Evolutionary conservation across 306 rosid genomes (phyloP), one percentile per base, ranked within the genome.

Genomic region (Prunus mume): DNA sequence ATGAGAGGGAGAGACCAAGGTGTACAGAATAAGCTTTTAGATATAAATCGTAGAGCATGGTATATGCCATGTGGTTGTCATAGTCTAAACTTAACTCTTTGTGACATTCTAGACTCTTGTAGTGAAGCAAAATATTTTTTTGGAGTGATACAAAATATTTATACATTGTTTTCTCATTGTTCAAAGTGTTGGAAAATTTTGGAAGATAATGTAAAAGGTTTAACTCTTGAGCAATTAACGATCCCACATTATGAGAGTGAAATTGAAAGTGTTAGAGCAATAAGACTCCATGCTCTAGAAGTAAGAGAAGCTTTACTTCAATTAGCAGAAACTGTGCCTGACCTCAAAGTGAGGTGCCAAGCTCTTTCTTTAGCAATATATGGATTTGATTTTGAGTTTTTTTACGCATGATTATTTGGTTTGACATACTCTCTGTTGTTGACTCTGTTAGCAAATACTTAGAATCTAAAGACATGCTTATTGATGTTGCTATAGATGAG

Each of bases 221-320:
- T 58, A 12, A 15, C 55, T 13, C 54, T 58, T 22, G 64, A 73
- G 30, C 34, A 11, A 41, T 34, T 56, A 18, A 57, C 76, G 43
- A 28, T 41, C 28, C 6, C 7, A 20, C 41, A 15, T 19, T 73
- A 56, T 55, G 68, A 73, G 32, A 60, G 56, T 57, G 43, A 19
- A 1, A 43, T 73, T 45, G 77, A 60, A 22, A 22, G 58, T 60
- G 68, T 73, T 14, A 43, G 22, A 20, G 77, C 57, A 5, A 41
- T 73, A 58, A 43, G 43, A 43, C 24, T 43, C 65, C 68, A 58
- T n/a, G 77, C 69, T 73, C 52, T 41, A 13, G 41, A 60, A 58
- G 15, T 58, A 56, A 73, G 68, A 60, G 30, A 73, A 43, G 75
- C 75, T 30, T 54, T 71, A 54, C 20, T 71, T 24, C 14, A 71